A percentile compares a stretch with the other conserved stretches of the same genome.
phyloP scores from a whole-genome alignment of 2,329 filamentous ascomycete species.

The Cladosporium sp. region DNA sequence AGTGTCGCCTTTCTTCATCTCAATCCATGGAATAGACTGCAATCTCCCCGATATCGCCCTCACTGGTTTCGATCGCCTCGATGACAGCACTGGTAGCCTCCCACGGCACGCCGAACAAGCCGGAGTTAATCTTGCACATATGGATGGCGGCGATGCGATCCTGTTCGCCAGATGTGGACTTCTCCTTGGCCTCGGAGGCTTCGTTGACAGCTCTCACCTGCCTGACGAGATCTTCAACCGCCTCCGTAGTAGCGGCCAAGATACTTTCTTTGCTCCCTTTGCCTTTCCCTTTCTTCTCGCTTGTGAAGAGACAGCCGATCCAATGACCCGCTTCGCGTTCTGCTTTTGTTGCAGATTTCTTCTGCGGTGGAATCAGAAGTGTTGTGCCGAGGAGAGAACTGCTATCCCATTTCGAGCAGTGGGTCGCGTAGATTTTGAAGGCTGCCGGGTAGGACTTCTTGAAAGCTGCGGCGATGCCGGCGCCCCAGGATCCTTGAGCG shows the following conservation, averaged over 20 bases:
- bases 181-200: not conserved
- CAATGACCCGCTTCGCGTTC: conserved; percentile 56
- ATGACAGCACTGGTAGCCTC: conserved; percentile 43
- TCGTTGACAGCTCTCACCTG: conserved; percentile 35
- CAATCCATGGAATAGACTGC: not conserved
- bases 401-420: conserved; percentile 41
- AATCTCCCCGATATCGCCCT: not conserved
- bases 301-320: conserved; percentile 59
- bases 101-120: conserved; percentile 55
- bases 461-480: conserved; percentile 55
- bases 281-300: conserved; percentile 42
- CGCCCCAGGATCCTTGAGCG: conserved; percentile 53
- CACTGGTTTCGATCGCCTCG: conserved; percentile 33
- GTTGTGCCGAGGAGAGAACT: conserved; percentile 41
- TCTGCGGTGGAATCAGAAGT: conserved; percentile 50
- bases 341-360: conserved; percentile 20
- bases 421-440: conserved; percentile 42
- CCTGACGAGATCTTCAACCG: conserved; percentile 46
- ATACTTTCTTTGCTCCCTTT: conserved; percentile 44
- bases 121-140: conserved; percentile 56
- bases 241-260: conserved; percentile 44
- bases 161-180: conserved; percentile 17
- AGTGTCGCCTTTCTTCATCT: not conserved
- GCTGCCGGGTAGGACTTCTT: conserved; percentile 48
- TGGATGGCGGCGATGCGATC: conserved; percentile 35